Conservation (phyloP, 331 rosid species). For the Acacia pycnantha region DNA sequence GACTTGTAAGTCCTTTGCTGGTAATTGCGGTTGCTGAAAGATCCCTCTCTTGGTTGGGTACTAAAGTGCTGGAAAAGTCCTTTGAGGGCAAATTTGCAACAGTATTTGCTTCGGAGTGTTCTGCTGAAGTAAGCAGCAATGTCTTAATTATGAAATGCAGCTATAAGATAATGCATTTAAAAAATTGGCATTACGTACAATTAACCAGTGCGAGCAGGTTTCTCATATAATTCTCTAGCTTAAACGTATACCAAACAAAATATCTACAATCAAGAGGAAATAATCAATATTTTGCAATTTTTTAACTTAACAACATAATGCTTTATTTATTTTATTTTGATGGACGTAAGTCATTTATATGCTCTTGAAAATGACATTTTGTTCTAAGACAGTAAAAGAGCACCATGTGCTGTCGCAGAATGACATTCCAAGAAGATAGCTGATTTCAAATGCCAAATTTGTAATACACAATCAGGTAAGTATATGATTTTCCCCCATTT, state of each 20-base stretch:
- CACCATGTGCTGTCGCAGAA: not conserved
- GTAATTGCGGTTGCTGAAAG: slow-evolving; percentile 23
- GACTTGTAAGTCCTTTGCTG: slow-evolving; percentile 6
- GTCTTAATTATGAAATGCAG: slow-evolving; percentile 19
- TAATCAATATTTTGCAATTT: slow-evolving; percentile 13
- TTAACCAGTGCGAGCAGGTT: not conserved
- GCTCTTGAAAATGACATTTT: not conserved
- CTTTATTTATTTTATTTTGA: not conserved
- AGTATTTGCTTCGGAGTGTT: slow-evolving; percentile 24
- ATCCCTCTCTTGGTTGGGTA: not conserved
- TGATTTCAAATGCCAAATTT: not conserved
- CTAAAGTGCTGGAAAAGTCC: slow-evolving; percentile 9
- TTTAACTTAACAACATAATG: not conserved
- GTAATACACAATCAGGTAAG: not conserved
- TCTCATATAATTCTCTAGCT: slow-evolving; percentile 21
- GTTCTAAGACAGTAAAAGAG: not conserved
- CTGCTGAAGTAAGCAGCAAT: slow-evolving; percentile 9
- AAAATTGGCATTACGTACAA: slow-evolving; percentile 4
- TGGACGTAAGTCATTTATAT: not conserved
- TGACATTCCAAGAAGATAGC: not conserved
- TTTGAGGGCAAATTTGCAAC: slow-evolving; percentile 12
- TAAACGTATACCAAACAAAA: not conserved
- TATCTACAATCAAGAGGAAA: not conserved
- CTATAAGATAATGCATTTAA: not conserved
- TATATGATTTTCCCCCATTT: not conserved